A percentile compares a stretch with the other conserved stretches of the same genome.
Conservation (phyloP, 257 asterid species). For the Nicotiana tabacum region DNA sequence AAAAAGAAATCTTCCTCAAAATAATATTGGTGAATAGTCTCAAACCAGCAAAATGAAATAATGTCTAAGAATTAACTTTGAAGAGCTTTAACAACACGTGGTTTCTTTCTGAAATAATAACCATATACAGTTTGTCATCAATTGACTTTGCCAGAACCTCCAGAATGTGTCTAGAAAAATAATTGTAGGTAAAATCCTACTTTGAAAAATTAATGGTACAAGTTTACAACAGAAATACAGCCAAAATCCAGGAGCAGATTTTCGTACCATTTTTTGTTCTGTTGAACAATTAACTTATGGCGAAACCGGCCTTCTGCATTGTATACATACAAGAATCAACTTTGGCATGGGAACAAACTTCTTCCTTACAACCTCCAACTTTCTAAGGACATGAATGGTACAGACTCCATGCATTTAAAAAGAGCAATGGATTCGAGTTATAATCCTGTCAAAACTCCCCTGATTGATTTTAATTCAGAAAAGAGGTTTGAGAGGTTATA, state of each 20-base stretch:
- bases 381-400: neutral
- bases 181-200: neutral
- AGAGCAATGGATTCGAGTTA: constrained; percentile 1
- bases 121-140: neutral
- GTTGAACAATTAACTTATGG: neutral
- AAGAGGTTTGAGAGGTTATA: neutral
- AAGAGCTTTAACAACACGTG: neutral
- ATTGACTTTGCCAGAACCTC: neutral
- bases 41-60: neutral
- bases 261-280: neutral
- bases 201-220: neutral
- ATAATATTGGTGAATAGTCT: neutral
- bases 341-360: neutral
- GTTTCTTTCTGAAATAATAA: neutral
- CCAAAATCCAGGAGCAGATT: neutral
- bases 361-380: neutral
- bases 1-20: no score
- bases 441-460: neutral
- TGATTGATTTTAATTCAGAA: neutral
- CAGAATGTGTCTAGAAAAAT: neutral
- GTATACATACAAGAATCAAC: neutral
- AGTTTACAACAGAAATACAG: neutral
- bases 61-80: neutral
- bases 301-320: neutral
- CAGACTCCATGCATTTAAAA: constrained; percentile 7